Conservation (phyloP, 2,329 filamentous ascomycete genomes). For the Colletotrichum orchidophilum region DNA sequence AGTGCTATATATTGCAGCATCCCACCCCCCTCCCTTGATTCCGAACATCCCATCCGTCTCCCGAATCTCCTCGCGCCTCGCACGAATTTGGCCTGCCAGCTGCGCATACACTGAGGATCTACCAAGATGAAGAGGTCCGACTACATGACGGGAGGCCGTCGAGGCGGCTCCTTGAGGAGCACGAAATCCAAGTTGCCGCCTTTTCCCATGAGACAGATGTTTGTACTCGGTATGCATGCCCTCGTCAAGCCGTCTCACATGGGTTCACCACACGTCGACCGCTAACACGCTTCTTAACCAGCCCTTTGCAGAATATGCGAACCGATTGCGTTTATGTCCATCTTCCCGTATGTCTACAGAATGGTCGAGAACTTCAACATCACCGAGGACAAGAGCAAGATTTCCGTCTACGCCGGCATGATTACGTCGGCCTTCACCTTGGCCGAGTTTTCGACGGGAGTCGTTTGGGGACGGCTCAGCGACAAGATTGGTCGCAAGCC, state of each 20-base stretch:
- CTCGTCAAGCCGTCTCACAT: background rate
- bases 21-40: background rate
- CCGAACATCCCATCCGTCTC: background rate
- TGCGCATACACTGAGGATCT: slow-evolving; percentile 1
- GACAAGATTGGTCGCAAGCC: slow-evolving; percentile 94
- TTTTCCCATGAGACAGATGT: slow-evolving; percentile 57
- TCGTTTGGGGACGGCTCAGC: slow-evolving; percentile 93
- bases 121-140: slow-evolving; percentile 32
- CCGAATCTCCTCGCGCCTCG: background rate
- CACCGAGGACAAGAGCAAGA: slow-evolving; percentile 79
- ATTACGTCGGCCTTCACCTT: slow-evolving; percentile 97
- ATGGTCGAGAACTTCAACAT: slow-evolving; percentile 95
- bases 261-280: background rate
- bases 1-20: slow-evolving; percentile 21
- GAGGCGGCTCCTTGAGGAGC: slow-evolving; percentile 16
- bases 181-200: slow-evolving; percentile 35
- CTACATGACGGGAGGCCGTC: slow-evolving; percentile 31
- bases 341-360: slow-evolving; percentile 98
- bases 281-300: slow-evolving; percentile 46
- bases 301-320: slow-evolving; percentile 96
- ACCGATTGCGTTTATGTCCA: slow-evolving; percentile 99
- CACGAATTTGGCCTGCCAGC: background rate
- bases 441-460: slow-evolving; percentile 91
- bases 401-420: slow-evolving; percentile 93
- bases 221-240: slow-evolving; percentile 55